Evolutionary conservation across 768 basidiomycete species (phyloP).

Genomic region (Ramaria sp.): DNA sequence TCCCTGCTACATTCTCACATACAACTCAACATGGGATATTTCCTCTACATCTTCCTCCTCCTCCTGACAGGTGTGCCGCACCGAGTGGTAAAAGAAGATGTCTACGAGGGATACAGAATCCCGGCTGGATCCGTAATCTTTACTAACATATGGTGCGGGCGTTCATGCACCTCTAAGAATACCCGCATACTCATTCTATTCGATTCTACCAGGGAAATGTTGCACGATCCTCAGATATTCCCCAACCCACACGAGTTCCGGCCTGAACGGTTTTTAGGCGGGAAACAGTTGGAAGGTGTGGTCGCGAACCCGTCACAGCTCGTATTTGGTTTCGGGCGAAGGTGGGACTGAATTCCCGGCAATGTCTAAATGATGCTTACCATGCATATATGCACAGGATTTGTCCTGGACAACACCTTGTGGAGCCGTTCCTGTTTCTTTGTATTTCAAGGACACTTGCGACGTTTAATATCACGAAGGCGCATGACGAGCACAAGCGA

Average conservation of each 20-base stretch:
- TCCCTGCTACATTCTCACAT: no score
- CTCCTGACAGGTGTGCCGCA: neutral
- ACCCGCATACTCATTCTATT: neutral
- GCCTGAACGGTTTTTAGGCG: slow-evolving; percentile 17
- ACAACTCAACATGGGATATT: no score
- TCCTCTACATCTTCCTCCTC: neutral
- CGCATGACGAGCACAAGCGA: slow-evolving; percentile 22
- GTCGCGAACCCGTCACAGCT: neutral
- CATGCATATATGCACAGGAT: neutral
- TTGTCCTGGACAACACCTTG: slow-evolving; percentile 35
- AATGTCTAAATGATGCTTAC: neutral
- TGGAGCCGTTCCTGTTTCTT: slow-evolving; percentile 26
- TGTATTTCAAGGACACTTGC: slow-evolving; percentile 27
- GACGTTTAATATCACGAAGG: slow-evolving; percentile 26
- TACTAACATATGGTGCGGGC: slow-evolving; percentile 13
- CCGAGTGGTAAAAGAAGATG: slow-evolving; percentile 16
- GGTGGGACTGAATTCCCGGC: neutral
- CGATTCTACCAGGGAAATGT: slow-evolving; percentile 11
- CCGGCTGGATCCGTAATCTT: slow-evolving; percentile 14
- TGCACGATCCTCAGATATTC: slow-evolving; percentile 13
- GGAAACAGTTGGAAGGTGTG: neutral
- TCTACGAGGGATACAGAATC: slow-evolving; percentile 14
- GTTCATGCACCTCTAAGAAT: no score
- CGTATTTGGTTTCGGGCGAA: neutral
- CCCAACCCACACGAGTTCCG: slow-evolving; percentile 15